phyloP scores from a whole-genome alignment of 768 basidiomycete species.

The Collybiopsis luxurians region DNA sequence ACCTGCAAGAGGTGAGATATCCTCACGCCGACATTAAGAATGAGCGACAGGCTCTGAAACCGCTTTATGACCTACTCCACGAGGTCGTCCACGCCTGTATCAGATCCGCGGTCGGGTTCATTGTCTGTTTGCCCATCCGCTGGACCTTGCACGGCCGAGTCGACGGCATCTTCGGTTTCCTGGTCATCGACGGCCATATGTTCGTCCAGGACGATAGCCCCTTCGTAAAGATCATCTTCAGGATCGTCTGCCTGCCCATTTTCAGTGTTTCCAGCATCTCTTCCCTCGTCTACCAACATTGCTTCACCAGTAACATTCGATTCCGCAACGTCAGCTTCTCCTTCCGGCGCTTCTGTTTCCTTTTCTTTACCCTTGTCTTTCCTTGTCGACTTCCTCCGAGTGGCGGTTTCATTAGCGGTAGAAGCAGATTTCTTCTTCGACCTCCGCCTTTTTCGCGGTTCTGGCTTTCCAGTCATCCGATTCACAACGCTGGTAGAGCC shows the following conservation, averaged over 20 bases:
- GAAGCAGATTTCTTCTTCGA: neutral
- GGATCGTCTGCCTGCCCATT: neutral
- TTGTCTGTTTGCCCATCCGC: too few relatives aligned
- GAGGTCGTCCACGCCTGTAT: too few relatives aligned
- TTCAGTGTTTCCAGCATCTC: neutral
- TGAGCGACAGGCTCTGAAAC: too few relatives aligned
- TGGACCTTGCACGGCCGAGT: too few relatives aligned
- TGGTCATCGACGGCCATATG: too few relatives aligned
- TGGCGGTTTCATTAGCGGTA: neutral
- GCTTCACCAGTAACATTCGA: neutral
- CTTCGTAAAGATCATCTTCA: too few relatives aligned
- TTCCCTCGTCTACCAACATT: neutral
- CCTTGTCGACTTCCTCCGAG: neutral
- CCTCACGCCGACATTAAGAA: too few relatives aligned
- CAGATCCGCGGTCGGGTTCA: too few relatives aligned
- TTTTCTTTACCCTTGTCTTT: constrained; percentile 6
- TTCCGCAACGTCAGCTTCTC: neutral
- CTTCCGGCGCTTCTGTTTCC: neutral
- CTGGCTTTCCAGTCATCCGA: constrained; percentile 7
- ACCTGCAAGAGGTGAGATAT: too few relatives aligned
- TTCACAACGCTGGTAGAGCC: neutral
- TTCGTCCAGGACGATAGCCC: too few relatives aligned
- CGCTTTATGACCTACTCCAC: too few relatives aligned
- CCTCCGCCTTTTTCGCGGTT: neutral
- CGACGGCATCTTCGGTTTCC: too few relatives aligned